Conservation (phyloP, 164 flowering plant species). For the Stephania japonica region DNA sequence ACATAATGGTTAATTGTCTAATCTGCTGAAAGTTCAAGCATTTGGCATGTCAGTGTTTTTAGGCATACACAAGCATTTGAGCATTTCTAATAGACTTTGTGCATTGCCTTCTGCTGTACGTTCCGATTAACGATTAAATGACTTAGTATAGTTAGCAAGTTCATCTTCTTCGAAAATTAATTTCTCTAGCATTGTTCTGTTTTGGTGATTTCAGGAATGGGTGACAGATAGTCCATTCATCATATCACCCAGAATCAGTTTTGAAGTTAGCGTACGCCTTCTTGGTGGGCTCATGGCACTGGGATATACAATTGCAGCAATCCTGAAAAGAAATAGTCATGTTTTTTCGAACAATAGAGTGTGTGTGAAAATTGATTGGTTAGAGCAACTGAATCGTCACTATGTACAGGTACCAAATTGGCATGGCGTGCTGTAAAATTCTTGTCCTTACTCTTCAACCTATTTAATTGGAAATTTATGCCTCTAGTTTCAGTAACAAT, state of each 20-base stretch:
- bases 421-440: background rate
- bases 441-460: background rate
- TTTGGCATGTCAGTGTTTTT: background rate
- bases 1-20: background rate
- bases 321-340: constrained; percentile 92
- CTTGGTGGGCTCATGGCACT: constrained; percentile 98
- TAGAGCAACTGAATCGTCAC: constrained; percentile 78
- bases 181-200: background rate
- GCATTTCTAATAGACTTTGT: background rate
- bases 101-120: background rate
- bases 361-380: constrained; percentile 90
- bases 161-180: background rate
- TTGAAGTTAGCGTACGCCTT: constrained; percentile 97
- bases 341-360: constrained; percentile 73
- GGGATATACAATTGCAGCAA: constrained; percentile 95
- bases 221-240: constrained; percentile 87
- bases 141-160: background rate
- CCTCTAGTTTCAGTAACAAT: background rate
- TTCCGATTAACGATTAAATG: background rate
- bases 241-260: constrained; percentile 94
- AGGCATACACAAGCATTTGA: background rate
- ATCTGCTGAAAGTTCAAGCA: background rate
- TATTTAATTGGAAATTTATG: background rate
- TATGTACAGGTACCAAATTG: constrained; percentile 72
- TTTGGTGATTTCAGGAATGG: constrained; percentile 74